Percentiles rank a stretch among this genome's conserved stretches.
These are phyloP conservation scores for Vanrija sp. DNA, from an alignment of 1,284 basidiomycete genomes.

Conservation along the genomic window DNA sequence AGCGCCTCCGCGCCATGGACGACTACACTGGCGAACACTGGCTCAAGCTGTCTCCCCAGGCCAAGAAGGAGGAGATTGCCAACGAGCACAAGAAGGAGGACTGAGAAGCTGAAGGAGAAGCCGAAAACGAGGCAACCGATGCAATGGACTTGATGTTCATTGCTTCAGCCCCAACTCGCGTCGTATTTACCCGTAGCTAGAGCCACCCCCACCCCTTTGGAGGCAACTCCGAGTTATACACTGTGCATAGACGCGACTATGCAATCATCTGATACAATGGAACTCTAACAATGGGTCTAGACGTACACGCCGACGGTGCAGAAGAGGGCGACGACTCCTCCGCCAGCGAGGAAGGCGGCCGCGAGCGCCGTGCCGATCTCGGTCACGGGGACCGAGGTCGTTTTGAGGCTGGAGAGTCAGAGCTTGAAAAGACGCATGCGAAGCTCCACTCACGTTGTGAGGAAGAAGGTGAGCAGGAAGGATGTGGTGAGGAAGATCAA, in stretches of 20 bases:
- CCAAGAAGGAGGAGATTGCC: not conserved
- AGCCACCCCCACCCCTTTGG: no score
- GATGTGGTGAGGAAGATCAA: conserved; percentile 66
- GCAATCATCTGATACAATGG: no score
- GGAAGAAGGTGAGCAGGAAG: conserved; percentile 79
- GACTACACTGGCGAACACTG: conserved; percentile 32
- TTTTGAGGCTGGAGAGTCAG: conserved; percentile 29
- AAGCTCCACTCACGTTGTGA: conserved; percentile 66
- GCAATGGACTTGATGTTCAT: no score
- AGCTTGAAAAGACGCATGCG: not conserved
- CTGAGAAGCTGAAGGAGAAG: conserved; percentile 10
- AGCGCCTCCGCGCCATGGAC: conserved; percentile 76
- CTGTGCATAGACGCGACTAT: no score
- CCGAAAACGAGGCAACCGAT: not conserved
- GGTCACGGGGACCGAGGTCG: conserved; percentile 54
- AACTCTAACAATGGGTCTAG: conserved; percentile 39
- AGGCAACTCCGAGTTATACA: no score
- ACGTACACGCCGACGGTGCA: conserved; percentile 82
- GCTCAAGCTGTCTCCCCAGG: conserved; percentile 3
- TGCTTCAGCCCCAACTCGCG: no score
- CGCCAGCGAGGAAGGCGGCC: conserved; percentile 73
- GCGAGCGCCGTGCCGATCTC: conserved; percentile 65
- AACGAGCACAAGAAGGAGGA: not conserved
- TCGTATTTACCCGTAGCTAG: no score
- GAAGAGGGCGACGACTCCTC: conserved; percentile 80